Percentiles rank a stretch among this genome's conserved stretches.
Evolutionary conservation across 129 eudicot genomes (phyloP).

Genomic region (Heracleum sosnowskyi): DNA sequence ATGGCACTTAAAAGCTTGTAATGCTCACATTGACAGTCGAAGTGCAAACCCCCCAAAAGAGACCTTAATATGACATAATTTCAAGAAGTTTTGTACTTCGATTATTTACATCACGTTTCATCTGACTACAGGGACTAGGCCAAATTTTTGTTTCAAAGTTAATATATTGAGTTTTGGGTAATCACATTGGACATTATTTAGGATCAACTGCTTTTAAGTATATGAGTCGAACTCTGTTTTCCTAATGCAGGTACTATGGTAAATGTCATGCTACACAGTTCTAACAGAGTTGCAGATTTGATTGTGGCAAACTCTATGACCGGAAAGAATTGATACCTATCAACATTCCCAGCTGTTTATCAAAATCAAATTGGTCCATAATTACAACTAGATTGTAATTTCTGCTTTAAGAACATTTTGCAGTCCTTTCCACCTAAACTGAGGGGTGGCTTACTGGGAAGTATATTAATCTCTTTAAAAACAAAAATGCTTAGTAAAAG

Average conservation of each 20-base stretch:
- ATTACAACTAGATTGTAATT: background rate
- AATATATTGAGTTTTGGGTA: background rate
- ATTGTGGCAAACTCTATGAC: background rate
- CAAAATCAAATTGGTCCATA: background rate
- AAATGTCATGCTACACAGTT: background rate
- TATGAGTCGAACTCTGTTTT: background rate
- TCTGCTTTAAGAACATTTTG: background rate
- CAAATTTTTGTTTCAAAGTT: background rate
- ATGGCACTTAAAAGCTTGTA: background rate
- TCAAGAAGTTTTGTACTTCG: background rate
- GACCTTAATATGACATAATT: background rate
- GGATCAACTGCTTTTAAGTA: background rate
- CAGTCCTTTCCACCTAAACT: background rate
- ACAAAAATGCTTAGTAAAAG: background rate
- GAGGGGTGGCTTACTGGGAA: background rate
- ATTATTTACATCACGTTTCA: background rate
- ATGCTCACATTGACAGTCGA: background rate
- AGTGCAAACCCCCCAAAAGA: background rate
- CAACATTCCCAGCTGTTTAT: background rate
- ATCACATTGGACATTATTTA: background rate
- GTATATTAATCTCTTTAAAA: background rate
- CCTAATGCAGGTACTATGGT: background rate
- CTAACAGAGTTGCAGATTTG: background rate
- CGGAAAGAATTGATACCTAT: background rate
- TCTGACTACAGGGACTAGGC: background rate